Evolutionary conservation across 2,329 filamentous ascomycete species (phyloP), one percentile per base, ranked within the genome.

Genomic region (Alternaria burnsii): DNA sequence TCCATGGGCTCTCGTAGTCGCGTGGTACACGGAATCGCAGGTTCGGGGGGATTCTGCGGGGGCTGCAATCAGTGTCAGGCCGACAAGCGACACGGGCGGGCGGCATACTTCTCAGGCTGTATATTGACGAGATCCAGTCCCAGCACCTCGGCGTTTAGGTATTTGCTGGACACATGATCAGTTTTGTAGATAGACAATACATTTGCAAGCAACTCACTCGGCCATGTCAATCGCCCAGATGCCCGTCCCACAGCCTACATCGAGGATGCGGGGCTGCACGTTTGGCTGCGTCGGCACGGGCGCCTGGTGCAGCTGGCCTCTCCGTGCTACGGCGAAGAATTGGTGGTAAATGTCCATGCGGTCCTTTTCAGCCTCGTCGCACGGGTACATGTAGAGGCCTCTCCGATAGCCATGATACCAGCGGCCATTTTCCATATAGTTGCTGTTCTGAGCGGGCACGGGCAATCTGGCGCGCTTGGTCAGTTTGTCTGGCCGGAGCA

Each of bases 201-300:
- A 9, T 9, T 9, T 30, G 28, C 28, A 11, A 50, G 59, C 55
- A 71, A 80, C 87, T 81, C 82, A 92, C 86, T 91, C 89, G 64
- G 91, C 91, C 80, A 97, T 90, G 68, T 94, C 91, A 70, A 96
- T 91, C 41, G 91, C 88, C 94, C 94, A 98, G 62, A 97, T 94
- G 40, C 93, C 93, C 1, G 93, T 97, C 20, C 94, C 94, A 65
- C 91, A 94, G 42, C 93, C 94, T 55, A 97, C 72, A 69, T 88
- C 87, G 56, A 89, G 80, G 62, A 89, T 85, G 61, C 85, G 82
- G 58, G 81, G 80, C 56, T 70, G 73, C 68, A 78, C 71, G 59
- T 78, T 66, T 52, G 58, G 52, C 58, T 52, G 36, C 34, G 22
- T 16, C 61, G 77, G 71, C 51, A 83, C 74, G 38, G 82, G 80